Evolutionary conservation across 2,329 filamentous ascomycete species (phyloP).

Genomic region (Penicillium expansum): DNA sequence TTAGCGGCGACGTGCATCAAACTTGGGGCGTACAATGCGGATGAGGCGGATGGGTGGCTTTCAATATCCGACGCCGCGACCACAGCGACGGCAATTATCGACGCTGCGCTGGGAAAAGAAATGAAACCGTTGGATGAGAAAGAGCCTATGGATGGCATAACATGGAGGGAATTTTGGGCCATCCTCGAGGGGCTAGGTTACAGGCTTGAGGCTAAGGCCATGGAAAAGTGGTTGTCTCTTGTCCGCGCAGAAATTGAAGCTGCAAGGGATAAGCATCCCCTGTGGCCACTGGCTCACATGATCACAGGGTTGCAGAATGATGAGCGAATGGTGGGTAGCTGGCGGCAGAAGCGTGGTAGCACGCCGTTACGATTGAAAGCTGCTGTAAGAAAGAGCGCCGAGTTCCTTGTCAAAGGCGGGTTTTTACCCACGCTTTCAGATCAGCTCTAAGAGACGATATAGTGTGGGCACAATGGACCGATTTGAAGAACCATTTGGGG

Average conservation of each 20-base stretch:
- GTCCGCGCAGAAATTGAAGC: not conserved
- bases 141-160: constrained; percentile 8
- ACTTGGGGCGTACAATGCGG: no score
- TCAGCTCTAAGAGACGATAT: not conserved
- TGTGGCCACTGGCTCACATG: constrained; percentile 4
- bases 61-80: no score
- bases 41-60: no score
- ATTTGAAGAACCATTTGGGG: no score
- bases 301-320: not conserved
- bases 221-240: not conserved
- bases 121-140: not conserved
- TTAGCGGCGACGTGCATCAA: no score
- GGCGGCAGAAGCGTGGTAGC: not conserved
- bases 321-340: constrained; percentile 3
- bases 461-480: not conserved
- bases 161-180: constrained; percentile 16
- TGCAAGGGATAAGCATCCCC: not conserved
- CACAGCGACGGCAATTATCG: no score
- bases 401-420: constrained; percentile 13
- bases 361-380: constrained; percentile 14
- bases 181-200: constrained; percentile 8
- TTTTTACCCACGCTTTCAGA: not conserved
- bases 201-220: constrained; percentile 11
- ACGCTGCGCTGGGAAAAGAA: not conserved
- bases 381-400: constrained; percentile 11